Evolutionary conservation across 2,329 filamentous ascomycete species (phyloP).

Genomic region (Geosmithia putterillii): DNA sequence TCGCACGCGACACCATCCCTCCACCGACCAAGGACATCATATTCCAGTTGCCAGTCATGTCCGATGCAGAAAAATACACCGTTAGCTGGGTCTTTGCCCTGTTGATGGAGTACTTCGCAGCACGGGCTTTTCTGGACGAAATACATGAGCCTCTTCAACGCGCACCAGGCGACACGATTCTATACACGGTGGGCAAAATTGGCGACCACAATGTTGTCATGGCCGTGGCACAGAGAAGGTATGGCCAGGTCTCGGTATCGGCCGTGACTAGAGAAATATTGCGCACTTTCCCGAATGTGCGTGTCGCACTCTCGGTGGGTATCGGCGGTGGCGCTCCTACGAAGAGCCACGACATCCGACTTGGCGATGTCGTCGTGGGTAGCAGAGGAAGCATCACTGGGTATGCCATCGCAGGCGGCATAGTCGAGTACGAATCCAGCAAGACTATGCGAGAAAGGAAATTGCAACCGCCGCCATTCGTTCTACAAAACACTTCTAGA

Average conservation of each 20-base stretch:
- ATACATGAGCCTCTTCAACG: conserved; percentile 1
- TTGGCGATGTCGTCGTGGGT: conserved; percentile 11
- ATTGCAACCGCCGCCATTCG: neutral
- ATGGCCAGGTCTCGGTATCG: conserved; percentile 7
- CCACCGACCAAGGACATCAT: too few relatives aligned
- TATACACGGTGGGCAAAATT: conserved; percentile 6
- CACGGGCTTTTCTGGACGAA: conserved; percentile 8
- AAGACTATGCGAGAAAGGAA: conserved; percentile 4
- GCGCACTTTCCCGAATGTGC: conserved; percentile 6
- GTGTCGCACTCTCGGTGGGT: conserved; percentile 10
- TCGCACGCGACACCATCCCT: too few relatives aligned
- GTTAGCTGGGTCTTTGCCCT: conserved; percentile 10
- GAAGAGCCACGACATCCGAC: conserved; percentile 6
- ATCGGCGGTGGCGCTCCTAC: conserved; percentile 13
- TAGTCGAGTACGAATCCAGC: conserved; percentile 10
- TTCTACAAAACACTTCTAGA: conserved; percentile 4
- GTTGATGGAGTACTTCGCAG: conserved; percentile 6
- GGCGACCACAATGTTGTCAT: conserved; percentile 7
- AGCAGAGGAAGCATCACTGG: neutral
- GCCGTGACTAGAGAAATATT: conserved; percentile 5
- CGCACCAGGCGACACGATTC: conserved; percentile 4
- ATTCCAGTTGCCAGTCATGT: conserved; percentile 1
- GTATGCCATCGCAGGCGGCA: conserved; percentile 1
- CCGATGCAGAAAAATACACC: conserved; percentile 5
- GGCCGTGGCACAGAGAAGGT: conserved; percentile 5